Evolutionary conservation across 129 eudicot genomes (phyloP).

Genomic region (Pittosporum tobira): DNA sequence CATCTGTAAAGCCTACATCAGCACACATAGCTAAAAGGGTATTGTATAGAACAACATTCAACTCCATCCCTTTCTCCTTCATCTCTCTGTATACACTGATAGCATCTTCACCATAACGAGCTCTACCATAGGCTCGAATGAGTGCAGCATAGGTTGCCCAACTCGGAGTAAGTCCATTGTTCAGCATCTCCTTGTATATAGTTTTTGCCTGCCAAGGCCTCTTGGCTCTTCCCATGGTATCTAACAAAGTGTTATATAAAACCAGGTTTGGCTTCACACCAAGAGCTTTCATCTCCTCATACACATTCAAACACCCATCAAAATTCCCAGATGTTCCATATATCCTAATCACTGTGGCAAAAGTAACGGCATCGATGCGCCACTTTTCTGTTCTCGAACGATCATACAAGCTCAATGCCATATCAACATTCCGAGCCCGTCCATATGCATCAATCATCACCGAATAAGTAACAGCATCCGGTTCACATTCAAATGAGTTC

Average conservation of each 20-base stretch:
- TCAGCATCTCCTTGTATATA: slow-evolving; percentile 61
- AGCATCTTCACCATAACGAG: slow-evolving; percentile 79
- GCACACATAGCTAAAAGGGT: slow-evolving; percentile 81
- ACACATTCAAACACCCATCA: slow-evolving; percentile 89
- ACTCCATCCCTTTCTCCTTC: slow-evolving; percentile 62
- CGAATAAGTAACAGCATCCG: slow-evolving; percentile 62
- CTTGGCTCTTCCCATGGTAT: slow-evolving; percentile 91
- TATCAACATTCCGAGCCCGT: slow-evolving; percentile 55
- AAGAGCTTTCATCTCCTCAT: slow-evolving; percentile 91
- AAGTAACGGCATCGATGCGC: slow-evolving; percentile 64
- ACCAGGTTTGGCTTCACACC: slow-evolving; percentile 53
- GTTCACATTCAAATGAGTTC: slow-evolving; percentile 46
- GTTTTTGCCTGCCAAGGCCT: slow-evolving; percentile 92
- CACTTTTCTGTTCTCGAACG: slow-evolving; percentile 73
- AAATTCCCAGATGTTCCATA: slow-evolving; percentile 53
- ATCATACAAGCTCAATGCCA: slow-evolving; percentile 72
- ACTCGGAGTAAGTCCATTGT: slow-evolving; percentile 48
- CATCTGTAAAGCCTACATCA: slow-evolving; percentile 64
- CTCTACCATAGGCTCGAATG: slow-evolving; percentile 57
- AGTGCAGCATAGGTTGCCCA: slow-evolving; percentile 75
- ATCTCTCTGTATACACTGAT: slow-evolving; percentile 64
- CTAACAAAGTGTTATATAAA: slow-evolving; percentile 63
- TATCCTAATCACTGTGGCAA: slow-evolving; percentile 56
- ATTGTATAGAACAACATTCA: slow-evolving; percentile 57
- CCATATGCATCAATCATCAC: slow-evolving; percentile 91